Conservation (phyloP, 2,329 filamentous ascomycete genomes). For the Cytospora paraplurivora region DNA sequence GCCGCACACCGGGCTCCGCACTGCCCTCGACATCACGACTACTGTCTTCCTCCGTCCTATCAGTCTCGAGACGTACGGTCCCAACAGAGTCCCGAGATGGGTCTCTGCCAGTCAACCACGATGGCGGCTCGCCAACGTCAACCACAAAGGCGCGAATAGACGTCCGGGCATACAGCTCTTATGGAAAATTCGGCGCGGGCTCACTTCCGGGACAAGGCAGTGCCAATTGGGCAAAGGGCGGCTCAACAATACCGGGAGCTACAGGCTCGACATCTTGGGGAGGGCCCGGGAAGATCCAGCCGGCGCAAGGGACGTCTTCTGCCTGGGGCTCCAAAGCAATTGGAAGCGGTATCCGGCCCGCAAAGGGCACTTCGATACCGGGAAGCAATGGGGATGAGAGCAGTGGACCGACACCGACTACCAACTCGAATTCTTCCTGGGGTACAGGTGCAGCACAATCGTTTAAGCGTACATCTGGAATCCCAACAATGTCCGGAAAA, state of each 20-base stretch:
- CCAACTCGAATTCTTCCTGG: background rate
- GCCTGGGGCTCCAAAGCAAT: background rate
- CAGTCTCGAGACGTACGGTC: background rate
- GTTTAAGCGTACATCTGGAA: background rate
- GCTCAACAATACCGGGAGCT: background rate
- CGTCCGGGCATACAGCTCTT: constrained; percentile 15
- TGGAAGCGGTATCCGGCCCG: background rate
- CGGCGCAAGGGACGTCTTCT: constrained; percentile 22
- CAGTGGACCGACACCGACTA: background rate
- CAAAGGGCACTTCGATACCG: constrained; percentile 3
- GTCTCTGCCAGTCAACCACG: background rate
- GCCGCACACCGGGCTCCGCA: background rate
- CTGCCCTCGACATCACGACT: constrained; percentile 5
- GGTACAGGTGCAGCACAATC: background rate
- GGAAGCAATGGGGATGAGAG: background rate
- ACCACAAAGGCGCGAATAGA: background rate
- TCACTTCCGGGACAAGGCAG: constrained; percentile 26
- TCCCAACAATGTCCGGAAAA: background rate
- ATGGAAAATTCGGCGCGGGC: constrained; percentile 25
- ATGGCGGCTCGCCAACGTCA: background rate
- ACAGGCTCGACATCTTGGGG: constrained; percentile 11
- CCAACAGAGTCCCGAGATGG: background rate
- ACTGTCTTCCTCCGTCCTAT: constrained; percentile 1
- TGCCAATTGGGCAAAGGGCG: constrained; percentile 16
- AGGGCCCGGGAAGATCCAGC: constrained; percentile 19